phyloP scores from a whole-genome alignment of 163 green algal species.

The Chloromonas sp. region DNA sequence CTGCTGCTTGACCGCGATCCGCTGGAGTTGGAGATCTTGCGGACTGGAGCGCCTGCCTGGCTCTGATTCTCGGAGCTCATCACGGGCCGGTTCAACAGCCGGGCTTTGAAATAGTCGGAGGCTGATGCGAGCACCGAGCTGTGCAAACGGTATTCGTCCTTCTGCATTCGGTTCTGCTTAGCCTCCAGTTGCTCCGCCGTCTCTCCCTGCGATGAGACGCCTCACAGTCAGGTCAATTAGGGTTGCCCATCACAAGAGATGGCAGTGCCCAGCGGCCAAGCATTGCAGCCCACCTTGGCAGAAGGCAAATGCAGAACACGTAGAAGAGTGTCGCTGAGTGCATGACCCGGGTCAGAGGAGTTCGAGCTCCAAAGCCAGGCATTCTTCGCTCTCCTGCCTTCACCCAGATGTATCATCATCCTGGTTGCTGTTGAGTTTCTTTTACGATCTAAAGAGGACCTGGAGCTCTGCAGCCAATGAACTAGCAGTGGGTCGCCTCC shows the following conservation, averaged over 20 bases:
- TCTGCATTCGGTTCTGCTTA: neutral
- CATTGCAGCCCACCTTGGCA: neutral
- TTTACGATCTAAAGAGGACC: too few species aligned
- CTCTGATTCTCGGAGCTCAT: too few species aligned
- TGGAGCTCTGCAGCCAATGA: too few species aligned
- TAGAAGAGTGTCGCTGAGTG: neutral
- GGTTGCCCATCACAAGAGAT: too few species aligned
- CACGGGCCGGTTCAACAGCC: neutral
- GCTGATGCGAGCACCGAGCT: neutral
- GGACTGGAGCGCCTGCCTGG: too few species aligned
- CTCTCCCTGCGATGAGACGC: neutral
- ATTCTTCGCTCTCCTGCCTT: too few species aligned
- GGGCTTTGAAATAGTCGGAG: neutral
- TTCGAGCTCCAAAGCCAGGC: too few species aligned
- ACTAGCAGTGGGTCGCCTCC: too few species aligned
- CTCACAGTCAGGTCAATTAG: neutral
- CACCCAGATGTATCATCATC: too few species aligned
- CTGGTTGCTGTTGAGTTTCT: too few species aligned
- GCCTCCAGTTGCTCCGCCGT: neutral
- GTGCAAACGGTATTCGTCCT: neutral
- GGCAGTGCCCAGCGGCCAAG: neutral
- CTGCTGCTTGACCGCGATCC: too few species aligned
- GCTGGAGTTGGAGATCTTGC: too few species aligned
- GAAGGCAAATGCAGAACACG: neutral
- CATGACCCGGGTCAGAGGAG: neutral